Base-by-base conservation (phyloP, 208 protist species). In the Angomonas ambiguus region DNA sequence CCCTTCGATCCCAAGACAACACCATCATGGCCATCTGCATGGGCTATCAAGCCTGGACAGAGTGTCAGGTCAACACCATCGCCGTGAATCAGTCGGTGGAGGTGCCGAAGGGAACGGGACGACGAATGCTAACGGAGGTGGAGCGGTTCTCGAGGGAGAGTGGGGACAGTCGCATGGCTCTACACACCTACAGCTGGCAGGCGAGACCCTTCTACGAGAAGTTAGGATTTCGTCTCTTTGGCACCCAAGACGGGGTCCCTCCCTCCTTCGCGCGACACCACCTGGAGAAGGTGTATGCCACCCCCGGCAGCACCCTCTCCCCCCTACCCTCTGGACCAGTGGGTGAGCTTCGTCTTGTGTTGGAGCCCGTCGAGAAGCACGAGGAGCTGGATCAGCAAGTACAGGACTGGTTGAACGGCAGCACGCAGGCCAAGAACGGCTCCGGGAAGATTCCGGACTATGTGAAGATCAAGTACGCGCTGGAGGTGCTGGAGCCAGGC, bases 171-270 rank as follows among this genome's bases (percentile, higher is more conserved):
- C 74, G 70, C 32, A 1, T 84, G 25, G 68, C 56, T 8, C 56
- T 84, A 2, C 72, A 80, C 42, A 84, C 78, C 11, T 77, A 76
- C 66, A 70, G 61, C 63, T 84, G 78, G 78, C 78, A 84, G 68
- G 78, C 78, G 1, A 62, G 71, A 18, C 74, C 74, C 6, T 76
- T 84, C 18, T 84, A 84, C 48, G 78, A 84, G 38, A 67, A 63
- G 31, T 24, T 59, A 16, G 78, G 78, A 33, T 84, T 74, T 53
- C 42, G 25, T 6, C 13, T 74, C 0, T 80, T 80, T 60, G 78
- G 62, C 42, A 62, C 58, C 11, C 74, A 75, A 53, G 51, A 58
- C 34, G 53, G 77, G 67, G 66, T 77, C 62, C 74, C 74, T 8
- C 32, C 38, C 1, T 67, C 69, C 16, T 71, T 77, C 57, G 65